phyloP scores from a whole-genome alignment of 352 stramenopile genomes.

The Pythium chondricola region DNA sequence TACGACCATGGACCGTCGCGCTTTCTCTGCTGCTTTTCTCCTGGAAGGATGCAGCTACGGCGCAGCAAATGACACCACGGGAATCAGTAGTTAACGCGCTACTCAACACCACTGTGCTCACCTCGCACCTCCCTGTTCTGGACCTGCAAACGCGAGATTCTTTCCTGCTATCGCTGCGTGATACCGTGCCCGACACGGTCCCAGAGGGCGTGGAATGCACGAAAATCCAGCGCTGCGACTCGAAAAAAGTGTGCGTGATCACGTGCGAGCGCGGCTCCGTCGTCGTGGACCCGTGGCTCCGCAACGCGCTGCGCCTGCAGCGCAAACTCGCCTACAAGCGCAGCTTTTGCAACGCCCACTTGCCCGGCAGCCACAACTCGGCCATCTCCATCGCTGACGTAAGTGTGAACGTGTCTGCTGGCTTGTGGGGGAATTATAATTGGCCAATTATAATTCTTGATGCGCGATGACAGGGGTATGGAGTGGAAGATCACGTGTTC shows the following conservation, averaged over 20 bases:
- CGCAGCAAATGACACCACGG: neutral
- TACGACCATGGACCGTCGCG: conserved; percentile 9
- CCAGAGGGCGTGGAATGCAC: conserved; percentile 41
- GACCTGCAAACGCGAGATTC: conserved; percentile 11
- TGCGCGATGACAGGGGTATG: conserved; percentile 35
- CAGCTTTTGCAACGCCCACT: conserved; percentile 49
- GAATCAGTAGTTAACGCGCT: conserved; percentile 1
- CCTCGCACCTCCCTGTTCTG: conserved; percentile 6
- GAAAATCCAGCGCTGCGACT: conserved; percentile 45
- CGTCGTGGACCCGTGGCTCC: conserved; percentile 30
- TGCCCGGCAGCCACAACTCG: conserved; percentile 57
- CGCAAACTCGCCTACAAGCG: conserved; percentile 38
- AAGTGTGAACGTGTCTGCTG: no score
- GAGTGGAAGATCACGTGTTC: conserved; percentile 61
- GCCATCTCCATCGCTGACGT: conserved; percentile 51
- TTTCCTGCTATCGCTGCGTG: conserved; percentile 30
- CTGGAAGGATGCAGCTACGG: neutral
- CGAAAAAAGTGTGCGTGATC: conserved; percentile 43
- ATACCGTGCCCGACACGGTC: conserved; percentile 56
- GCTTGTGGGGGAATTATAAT: no score
- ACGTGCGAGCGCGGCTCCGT: conserved; percentile 45
- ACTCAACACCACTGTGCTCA: conserved; percentile 12
- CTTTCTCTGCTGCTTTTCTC: neutral
- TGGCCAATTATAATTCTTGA: no score
- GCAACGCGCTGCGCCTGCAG: conserved; percentile 30